Evolutionary conservation across 345 rosid genomes (phyloP).

Genomic region (Salix exigua): DNA sequence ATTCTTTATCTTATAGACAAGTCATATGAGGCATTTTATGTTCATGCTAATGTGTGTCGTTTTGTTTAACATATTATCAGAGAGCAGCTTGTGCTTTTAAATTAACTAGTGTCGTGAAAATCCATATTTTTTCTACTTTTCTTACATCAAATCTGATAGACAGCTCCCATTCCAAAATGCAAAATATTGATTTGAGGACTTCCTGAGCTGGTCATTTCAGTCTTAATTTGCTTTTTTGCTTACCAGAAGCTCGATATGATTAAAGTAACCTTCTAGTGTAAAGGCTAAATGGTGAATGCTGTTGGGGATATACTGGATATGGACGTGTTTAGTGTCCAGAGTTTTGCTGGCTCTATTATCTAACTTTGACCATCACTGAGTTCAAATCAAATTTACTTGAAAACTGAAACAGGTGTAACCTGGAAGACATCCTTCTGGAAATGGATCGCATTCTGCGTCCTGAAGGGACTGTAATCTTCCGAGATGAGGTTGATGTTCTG

Average conservation of each 20-base stretch:
- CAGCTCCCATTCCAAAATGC: not conserved
- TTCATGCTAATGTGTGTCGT: no score
- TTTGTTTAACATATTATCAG: not conserved
- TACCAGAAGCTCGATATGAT: not conserved
- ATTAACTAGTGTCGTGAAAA: not conserved
- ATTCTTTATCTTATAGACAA: not conserved
- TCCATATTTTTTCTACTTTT: not conserved
- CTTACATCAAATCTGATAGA: not conserved
- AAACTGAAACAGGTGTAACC: conserved; percentile 51
- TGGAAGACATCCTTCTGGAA: conserved; percentile 86
- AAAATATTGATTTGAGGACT: not conserved
- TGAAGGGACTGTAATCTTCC: conserved; percentile 71
- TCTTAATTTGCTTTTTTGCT: not conserved
- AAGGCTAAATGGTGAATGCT: not conserved
- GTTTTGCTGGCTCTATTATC: not conserved
- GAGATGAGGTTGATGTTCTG: conserved; percentile 78
- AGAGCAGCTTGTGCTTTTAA: not conserved
- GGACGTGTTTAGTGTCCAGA: not conserved
- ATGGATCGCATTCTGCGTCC: conserved; percentile 90
- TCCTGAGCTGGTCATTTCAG: not conserved
- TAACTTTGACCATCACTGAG: not conserved
- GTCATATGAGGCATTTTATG: not conserved
- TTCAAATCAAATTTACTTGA: conserved; percentile 10
- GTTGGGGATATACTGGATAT: not conserved
- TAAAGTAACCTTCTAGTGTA: not conserved